Base-by-base conservation (phyloP, 2,329 filamentous ascomycete genomes). In the Aspergillus sp. region DNA sequence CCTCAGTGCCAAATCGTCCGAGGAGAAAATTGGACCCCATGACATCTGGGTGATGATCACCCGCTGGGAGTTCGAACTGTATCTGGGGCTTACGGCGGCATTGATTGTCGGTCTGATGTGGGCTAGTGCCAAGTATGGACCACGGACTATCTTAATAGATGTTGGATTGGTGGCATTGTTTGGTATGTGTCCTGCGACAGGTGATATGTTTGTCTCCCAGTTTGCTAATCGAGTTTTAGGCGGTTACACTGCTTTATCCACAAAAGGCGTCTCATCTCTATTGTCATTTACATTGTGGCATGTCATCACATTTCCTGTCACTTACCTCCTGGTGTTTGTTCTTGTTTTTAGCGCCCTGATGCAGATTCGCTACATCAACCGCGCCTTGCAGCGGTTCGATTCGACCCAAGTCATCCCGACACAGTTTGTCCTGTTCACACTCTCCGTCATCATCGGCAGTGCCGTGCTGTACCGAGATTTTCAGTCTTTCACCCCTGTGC, bases 391-490 rank as follows among this genome's bases (percentile, higher is more conserved):
- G 69, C 85, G 89, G 44, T 99, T 97, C 75, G 90, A 96, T 71
- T 96, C 94, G 6, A 99, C 94, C 0, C 91, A 96, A 69, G 94
- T 99, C 61, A 99, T 99, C 57, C 94, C 94, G 0, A 94, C 94
- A 13, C 94, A 99, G 66, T 99, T 99, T 63, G 94, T 99, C 46
- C 83, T 95, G 57, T 99, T 99, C 70, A 99, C 94, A 0, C 79
- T 99, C 7, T 95, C 89, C 5, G 94, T 97, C 57, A 97, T 99
- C 61, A 80, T 96, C 47, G 94, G 94, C 51, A 96, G 92, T 64
- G 93, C 93, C 1, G 81, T 99, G 8, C 76, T 99, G 5, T 99
- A 97, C 68, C 86, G 93, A 46, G 94, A 99, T 70, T 99, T 99
- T 65, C 89, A 97, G 70, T 86, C 88, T 40, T 89, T 90, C 7